Conservation (phyloP, 352 stramenopile genomes). For the Globisporangium recalcitrans region DNA sequence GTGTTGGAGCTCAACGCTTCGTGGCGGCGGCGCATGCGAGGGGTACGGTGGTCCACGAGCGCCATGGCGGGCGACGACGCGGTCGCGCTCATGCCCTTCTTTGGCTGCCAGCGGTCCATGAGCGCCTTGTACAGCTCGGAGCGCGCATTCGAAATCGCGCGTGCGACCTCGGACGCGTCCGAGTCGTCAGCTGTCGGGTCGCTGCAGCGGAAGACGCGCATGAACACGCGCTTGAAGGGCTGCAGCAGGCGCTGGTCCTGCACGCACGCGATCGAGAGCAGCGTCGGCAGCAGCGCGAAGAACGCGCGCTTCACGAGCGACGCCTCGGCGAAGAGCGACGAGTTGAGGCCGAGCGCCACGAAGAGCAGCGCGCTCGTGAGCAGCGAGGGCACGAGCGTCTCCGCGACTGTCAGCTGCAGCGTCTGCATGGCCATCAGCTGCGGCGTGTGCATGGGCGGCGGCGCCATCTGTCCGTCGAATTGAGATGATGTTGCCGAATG, state of each 20-base stretch:
- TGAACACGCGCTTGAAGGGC: conserved; percentile 27
- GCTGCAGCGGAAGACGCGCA: conserved; percentile 2
- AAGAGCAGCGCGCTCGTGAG: conserved; percentile 21
- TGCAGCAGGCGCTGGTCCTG: conserved; percentile 34
- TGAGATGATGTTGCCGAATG: neutral
- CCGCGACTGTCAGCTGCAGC: conserved; percentile 7
- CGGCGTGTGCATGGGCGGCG: no score
- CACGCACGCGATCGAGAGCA: conserved; percentile 36
- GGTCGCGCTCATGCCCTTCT: conserved; percentile 3
- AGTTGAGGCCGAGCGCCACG: conserved; percentile 7
- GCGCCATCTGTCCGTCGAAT: neutral
- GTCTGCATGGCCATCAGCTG: no score
- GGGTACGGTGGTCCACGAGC: conserved; percentile 10
- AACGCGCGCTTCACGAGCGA: conserved; percentile 36
- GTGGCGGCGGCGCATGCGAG: conserved; percentile 1
- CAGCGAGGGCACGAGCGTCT: conserved; percentile 22
- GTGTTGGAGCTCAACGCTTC: conserved; percentile 19
- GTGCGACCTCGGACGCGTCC: conserved; percentile 8
- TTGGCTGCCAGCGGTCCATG: conserved; percentile 34
- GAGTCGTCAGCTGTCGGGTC: conserved; percentile 16
- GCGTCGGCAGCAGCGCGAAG: conserved; percentile 45
- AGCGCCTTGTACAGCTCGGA: conserved; percentile 41
- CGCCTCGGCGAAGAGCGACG: conserved; percentile 14
- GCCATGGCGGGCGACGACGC: conserved; percentile 18
- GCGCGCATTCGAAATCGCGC: conserved; percentile 20